Base-by-base conservation (phyloP, 2,329 filamentous ascomycete genomes). In the Tetracladium maxilliforme region DNA sequence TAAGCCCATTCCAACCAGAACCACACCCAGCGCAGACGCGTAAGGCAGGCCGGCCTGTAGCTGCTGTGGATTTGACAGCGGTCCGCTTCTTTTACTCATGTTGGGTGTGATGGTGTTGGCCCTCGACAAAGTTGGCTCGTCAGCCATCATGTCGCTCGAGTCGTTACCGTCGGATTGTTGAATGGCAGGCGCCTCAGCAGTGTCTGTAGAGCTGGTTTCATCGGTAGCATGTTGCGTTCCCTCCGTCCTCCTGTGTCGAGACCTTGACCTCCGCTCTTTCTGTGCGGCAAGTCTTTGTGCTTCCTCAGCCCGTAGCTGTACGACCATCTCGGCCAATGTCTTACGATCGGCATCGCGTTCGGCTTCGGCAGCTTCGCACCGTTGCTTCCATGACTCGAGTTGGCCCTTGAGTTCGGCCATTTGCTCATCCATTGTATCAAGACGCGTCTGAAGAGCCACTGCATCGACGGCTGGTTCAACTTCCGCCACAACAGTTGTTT, bases 251-350 rank as follows among this genome's bases (percentile, higher is more conserved):
- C 14, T 29, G 13, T 21, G 23, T n/a, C 20, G 23, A 14, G 12
- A 22, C 17, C 22, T 23, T 24, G 18, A 30, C 15, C 18, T 21
- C 26, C 23, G 16, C 22, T 17, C 19, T 21, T 31, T 31, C 26
- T 27, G 22, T 30, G 26, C 24, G 16, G 22, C 18, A 23, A 37
- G 28, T 30, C 41, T 31, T 16, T 56, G 61, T 35, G 67, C 68
- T 37, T 73, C 70, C 37, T 84, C 73, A 38, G 60, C 63, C 26
- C 84, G 70, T 28, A 94, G 77, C 36, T 77, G 75, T 38, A 81
- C 62, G 9, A 94, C 74, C 82, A 95, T 90, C 44, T 93, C 81
- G 2, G 79, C 75, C 22, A 98, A 54, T 2, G 76, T 77, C 47
- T 78, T 75, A 27, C 77, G 72, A 27, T 74, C 70, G 21, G 69